phyloP scores from a whole-genome alignment of 148 eudicot genomes.

The Pharnaceum exiguum region DNA sequence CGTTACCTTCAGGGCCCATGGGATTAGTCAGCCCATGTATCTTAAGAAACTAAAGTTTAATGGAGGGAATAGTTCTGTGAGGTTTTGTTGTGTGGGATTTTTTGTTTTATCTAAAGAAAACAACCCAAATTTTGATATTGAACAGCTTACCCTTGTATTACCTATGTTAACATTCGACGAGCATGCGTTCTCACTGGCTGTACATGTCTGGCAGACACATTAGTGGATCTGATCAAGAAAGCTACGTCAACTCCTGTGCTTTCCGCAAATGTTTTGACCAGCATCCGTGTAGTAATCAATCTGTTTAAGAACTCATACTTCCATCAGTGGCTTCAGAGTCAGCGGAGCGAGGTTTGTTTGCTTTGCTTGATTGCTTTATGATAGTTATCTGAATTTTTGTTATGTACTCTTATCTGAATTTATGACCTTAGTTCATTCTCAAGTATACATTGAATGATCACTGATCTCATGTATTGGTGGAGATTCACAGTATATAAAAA shows the following conservation, averaged over 20 bases:
- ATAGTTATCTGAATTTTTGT: not conserved
- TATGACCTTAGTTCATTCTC: not conserved
- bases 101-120: no score
- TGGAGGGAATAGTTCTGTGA: no score
- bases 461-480: no score
- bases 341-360: conserved; percentile 72
- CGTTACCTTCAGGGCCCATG: no score
- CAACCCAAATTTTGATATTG: no score
- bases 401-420: not conserved
- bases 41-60: no score
- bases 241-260: conserved; percentile 52
- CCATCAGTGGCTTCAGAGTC: conserved; percentile 66
- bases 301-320: conserved; percentile 62
- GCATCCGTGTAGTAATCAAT: conserved; percentile 69
- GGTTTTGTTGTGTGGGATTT: no score
- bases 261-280: conserved; percentile 72
- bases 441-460: not conserved
- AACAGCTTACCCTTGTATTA: no score
- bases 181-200: not conserved
- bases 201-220: conserved; percentile 41
- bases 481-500: no score
- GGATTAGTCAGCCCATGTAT: no score
- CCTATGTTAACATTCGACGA: no score
- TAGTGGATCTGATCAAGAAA: conserved; percentile 60
- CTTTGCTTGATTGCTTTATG: not conserved